Evolutionary conservation across 495 filamentous ascomycete genomes (phyloP), one percentile per base, ranked within the genome.

Genomic region (Annulohypoxylon bovei): DNA sequence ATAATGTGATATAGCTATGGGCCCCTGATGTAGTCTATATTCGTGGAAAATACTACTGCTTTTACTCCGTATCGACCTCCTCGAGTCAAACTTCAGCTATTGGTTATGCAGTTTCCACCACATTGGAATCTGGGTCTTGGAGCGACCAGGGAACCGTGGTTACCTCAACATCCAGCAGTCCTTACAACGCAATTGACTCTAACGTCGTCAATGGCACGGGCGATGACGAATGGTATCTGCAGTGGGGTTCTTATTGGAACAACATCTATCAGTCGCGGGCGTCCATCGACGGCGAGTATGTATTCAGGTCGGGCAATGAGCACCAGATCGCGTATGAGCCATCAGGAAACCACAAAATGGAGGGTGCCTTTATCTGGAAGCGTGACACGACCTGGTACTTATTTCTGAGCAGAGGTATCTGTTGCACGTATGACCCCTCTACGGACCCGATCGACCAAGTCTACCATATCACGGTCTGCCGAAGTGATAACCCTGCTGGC

Each of bases 131-230:
- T 0, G 87, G 85, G 55, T 82, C 82, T 28, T 92, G 89, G 80
- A 79, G 65, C 4, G 84, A 87, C 55, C 79, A 79, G 22, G 80
- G 84, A 11, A 75, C 89, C 39, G 54, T 69, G 28, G 60, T 69
- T 5, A 62, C 75, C 11, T 84, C 83, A 16, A 76, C 77, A 30
- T 42, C 71, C 4, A 75, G 72, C 57, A 81, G 74, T 20, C 44
- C 79, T 1, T 90, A 88, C 78, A 90, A 91, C 69, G 83, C 87
- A 46, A 91, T 92, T 64, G 90, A 92, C 70, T 79, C 83, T 12
- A 89, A 89, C 76, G 80, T 88, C 59, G 78, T 89, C 67, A 58
- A 69, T 7, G 77, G 81, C 12, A 79, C 71, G n/a, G 67, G 60
- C 25, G 16, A 27, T 7, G 80, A 76, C 60, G 70, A 73, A 8